Conservation (phyloP, 2,329 filamentous ascomycete species). For the Aspergillus versicolor region DNA sequence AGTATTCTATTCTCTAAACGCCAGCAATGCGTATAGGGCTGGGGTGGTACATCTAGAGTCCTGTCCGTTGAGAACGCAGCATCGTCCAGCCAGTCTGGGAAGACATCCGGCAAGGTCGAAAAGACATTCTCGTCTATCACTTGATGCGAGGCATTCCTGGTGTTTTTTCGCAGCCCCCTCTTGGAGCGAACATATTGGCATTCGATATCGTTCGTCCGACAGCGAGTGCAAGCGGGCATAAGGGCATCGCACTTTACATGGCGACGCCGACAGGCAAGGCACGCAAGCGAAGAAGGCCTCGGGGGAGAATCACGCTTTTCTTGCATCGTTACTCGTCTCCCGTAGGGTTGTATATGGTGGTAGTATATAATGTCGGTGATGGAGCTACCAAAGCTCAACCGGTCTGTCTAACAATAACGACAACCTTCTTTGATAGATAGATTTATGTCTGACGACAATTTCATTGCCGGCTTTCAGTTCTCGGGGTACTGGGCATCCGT, state of each 20-base stretch:
- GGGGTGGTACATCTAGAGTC: slow-evolving; percentile 1
- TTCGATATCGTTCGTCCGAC: slow-evolving; percentile 40
- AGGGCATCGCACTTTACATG: slow-evolving; percentile 48
- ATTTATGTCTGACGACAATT: not conserved
- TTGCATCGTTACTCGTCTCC: not conserved
- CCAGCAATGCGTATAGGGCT: not conserved
- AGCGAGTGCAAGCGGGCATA: slow-evolving; percentile 43
- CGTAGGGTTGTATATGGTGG: no score
- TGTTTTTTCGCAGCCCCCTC: slow-evolving; percentile 32
- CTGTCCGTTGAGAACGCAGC: slow-evolving; percentile 12
- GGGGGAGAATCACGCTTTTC: not conserved
- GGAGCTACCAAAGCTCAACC: not conserved
- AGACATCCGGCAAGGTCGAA: slow-evolving; percentile 12
- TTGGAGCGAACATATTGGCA: slow-evolving; percentile 51
- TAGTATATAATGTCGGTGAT: not conserved
- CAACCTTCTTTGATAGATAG: not conserved
- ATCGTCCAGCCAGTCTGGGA: slow-evolving; percentile 17
- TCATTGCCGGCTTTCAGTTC: not conserved
- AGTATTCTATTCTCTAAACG: not conserved
- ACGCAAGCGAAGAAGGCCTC: slow-evolving; percentile 22
- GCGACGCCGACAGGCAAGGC: slow-evolving; percentile 30
- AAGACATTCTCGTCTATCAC: slow-evolving; percentile 12
- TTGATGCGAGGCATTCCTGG: not conserved
- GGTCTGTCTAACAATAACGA: not conserved
- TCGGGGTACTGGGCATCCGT: not conserved